Evolutionary conservation across 164 flowering plant species (phyloP).

Genomic region (Stephania yunnanensis): DNA sequence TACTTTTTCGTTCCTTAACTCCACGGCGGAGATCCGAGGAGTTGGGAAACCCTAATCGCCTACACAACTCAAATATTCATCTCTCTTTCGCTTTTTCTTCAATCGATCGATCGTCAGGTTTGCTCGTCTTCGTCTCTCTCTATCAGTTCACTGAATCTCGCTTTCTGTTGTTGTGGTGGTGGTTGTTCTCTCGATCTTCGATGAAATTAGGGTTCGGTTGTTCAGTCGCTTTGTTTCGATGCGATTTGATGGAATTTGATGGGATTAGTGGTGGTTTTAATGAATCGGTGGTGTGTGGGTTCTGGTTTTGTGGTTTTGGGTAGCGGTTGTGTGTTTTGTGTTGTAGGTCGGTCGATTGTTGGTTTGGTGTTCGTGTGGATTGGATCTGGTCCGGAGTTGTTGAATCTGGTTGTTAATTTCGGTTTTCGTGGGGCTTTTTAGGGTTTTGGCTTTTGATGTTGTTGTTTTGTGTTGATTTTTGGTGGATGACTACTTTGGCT

Average conservation of each 20-base stretch:
- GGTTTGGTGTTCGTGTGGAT: not conserved
- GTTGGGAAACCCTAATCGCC: conserved; percentile 21
- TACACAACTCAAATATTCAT: not conserved
- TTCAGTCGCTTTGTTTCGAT: not conserved
- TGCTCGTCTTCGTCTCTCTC: not conserved
- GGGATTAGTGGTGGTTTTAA: not conserved
- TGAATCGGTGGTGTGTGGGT: not conserved
- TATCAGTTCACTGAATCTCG: not conserved
- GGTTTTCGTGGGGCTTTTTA: not conserved
- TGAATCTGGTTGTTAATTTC: not conserved
- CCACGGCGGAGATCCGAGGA: conserved; percentile 25
- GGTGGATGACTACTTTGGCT: not conserved
- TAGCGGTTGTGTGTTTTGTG: not conserved
- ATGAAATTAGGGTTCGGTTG: not conserved
- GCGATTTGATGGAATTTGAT: not conserved
- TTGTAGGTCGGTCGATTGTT: not conserved
- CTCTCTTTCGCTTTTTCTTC: not conserved
- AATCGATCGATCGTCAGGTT: not conserved
- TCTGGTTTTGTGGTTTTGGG: not conserved
- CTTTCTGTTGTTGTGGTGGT: not conserved
- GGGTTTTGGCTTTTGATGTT: not conserved
- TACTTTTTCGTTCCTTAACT: conserved; percentile 13
- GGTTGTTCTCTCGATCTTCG: not conserved
- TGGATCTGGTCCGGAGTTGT: not conserved
- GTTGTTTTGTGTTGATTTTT: not conserved